Percentiles rank a stretch among this genome's conserved stretches.
These are phyloP conservation scores for Penicillium sclerotigenum DNA, from an alignment of 2,329 filamentous ascomycete genomes.

Conservation along the genomic window DNA sequence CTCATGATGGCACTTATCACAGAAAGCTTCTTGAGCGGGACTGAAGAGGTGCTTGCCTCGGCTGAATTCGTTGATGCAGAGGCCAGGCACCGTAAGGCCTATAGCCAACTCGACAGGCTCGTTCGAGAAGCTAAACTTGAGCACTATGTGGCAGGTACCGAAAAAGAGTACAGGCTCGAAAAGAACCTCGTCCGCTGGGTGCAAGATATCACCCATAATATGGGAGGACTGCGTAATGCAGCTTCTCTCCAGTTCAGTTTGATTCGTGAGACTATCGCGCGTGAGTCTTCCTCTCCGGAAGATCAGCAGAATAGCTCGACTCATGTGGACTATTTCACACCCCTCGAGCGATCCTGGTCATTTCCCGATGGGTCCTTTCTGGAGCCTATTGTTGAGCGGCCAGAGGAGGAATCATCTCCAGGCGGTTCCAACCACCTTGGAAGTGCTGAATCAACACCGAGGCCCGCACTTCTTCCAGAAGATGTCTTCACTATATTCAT, in stretches of 20 bases:
- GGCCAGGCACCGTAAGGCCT: conserved; percentile 63
- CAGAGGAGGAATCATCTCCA: conserved; percentile 50
- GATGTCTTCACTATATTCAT: conserved; percentile 95
- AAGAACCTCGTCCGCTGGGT: conserved; percentile 78
- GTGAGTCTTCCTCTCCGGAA: conserved; percentile 16
- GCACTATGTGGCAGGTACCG: conserved; percentile 76
- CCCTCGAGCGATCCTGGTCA: conserved; percentile 32
- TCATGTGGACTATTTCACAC: conserved; percentile 15
- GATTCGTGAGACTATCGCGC: conserved; percentile 58
- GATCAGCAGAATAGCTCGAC: conserved; percentile 18
- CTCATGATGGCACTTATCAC: conserved; percentile 81
- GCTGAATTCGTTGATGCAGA: conserved; percentile 62
- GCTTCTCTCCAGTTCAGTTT: conserved; percentile 85
- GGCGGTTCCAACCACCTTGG: conserved; percentile 7
- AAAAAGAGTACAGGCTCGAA: conserved; percentile 74
- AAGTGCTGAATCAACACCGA: conserved; percentile 11
- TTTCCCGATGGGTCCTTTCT: conserved; percentile 48
- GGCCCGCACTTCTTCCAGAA: conserved; percentile 51
- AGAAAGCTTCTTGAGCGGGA: conserved; percentile 76
- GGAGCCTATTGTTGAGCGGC: conserved; percentile 61
- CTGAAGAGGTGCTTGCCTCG: conserved; percentile 71
- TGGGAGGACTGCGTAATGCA: conserved; percentile 85
- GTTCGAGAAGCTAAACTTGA: conserved; percentile 85
- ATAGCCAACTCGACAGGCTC: conserved; percentile 69
- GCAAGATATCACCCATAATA: conserved; percentile 79